Evolutionary conservation across 2,329 filamentous ascomycete species (phyloP).

Genomic region (Beauveria sp.): DNA sequence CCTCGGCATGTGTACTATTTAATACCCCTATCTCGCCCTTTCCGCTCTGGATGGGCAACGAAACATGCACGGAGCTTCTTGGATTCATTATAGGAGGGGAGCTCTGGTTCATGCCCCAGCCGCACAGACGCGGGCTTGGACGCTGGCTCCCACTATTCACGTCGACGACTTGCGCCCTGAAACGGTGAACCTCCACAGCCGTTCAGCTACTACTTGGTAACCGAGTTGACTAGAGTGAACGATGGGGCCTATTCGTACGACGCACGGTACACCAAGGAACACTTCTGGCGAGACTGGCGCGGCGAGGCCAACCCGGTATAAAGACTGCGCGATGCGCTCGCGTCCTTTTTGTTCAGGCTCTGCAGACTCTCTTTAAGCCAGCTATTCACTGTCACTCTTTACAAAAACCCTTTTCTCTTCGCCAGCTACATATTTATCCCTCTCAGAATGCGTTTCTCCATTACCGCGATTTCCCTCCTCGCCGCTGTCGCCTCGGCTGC

Average conservation of each 20-base stretch:
- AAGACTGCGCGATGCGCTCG: neutral
- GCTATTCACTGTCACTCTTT: neutral
- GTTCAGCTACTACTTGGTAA: neutral
- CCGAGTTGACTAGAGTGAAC: neutral
- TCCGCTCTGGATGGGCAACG: neutral
- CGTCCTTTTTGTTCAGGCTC: no score
- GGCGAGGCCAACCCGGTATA: neutral
- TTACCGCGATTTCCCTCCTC: neutral
- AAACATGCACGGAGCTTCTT: neutral
- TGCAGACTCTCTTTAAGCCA: neutral
- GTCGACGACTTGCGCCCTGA: neutral
- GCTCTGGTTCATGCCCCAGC: neutral
- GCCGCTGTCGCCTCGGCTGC: neutral
- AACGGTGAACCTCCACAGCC: neutral
- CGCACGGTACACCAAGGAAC: neutral
- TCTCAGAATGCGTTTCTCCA: constrained; percentile 1
- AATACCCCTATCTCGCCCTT: neutral
- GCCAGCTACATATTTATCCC: neutral
- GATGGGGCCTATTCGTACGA: neutral
- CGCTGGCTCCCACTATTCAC: neutral
- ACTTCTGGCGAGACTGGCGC: neutral
- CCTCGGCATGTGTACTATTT: neutral
- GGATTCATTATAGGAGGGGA: neutral
- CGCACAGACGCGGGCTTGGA: constrained; percentile 7
- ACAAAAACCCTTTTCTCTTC: neutral